These are phyloP conservation scores for Hanseniaspora hatyaiensis DNA, from an alignment of 805 yeast species.

Conservation along the genomic window DNA sequence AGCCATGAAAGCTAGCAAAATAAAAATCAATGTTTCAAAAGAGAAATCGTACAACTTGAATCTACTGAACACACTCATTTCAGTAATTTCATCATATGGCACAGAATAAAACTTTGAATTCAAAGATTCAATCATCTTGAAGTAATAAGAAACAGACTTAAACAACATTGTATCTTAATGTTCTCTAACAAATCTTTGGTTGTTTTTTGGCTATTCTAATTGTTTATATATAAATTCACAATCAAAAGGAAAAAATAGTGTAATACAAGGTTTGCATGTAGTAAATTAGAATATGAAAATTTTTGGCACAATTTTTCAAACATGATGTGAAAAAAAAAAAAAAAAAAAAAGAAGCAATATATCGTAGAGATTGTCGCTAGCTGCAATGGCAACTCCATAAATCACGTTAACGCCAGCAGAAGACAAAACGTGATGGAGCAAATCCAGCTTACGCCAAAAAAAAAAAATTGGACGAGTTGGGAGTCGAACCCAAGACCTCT, in stretches of 20 bases:
- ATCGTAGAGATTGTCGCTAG: no score
- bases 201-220: not conserved
- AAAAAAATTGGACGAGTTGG: slow-evolving; percentile 22
- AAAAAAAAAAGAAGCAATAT: no score
- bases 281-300: no score
- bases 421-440: not conserved
- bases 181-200: no score
- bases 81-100: slow-evolving; percentile 42
- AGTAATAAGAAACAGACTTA: not conserved
- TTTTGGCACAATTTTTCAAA: no score
- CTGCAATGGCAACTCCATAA: no score
- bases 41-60: slow-evolving; percentile 59
- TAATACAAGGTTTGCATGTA: no score
- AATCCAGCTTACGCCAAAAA: slow-evolving; percentile 31
- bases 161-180: not conserved
- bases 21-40: slow-evolving; percentile 50
- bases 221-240: not conserved
- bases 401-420: not conserved
- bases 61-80: slow-evolving; percentile 50
- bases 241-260: not conserved
- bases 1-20: slow-evolving; percentile 40
- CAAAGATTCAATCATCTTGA: slow-evolving; percentile 21
- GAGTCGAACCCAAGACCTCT: slow-evolving; percentile 67
- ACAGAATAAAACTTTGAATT: slow-evolving; percentile 27
- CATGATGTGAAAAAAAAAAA: no score